Evolutionary conservation across 345 rosid genomes (phyloP).

Genomic region (Salix udensis): DNA sequence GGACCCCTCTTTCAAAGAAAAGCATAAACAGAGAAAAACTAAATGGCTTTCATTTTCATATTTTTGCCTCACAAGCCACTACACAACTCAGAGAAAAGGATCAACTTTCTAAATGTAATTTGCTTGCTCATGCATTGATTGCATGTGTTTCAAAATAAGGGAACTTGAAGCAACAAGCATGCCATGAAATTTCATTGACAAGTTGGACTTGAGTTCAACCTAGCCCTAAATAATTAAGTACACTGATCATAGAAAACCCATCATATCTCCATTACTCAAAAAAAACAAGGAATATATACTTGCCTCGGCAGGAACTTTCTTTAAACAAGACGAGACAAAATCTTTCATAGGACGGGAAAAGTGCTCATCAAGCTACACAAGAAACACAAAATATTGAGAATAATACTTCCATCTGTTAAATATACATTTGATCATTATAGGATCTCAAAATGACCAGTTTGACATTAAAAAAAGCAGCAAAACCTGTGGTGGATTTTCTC

Average conservation of each 20-base stretch:
- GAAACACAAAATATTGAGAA: conserved; percentile 16
- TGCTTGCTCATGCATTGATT: background rate
- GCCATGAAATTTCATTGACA: background rate
- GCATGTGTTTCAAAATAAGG: background rate
- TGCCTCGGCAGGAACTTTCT: conserved; percentile 92
- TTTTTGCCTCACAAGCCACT: background rate
- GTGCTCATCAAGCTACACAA: conserved; percentile 94
- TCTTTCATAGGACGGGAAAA: conserved; percentile 97
- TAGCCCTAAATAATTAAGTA: background rate
- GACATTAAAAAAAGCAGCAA: conserved; percentile 23
- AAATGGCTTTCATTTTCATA: background rate
- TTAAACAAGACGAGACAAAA: conserved; percentile 88
- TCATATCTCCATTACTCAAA: background rate
- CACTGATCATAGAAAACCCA: background rate
- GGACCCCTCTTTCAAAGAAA: background rate
- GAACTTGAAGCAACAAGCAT: background rate
- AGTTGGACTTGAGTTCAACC: background rate
- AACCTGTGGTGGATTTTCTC: conserved; percentile 99
- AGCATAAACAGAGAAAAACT: background rate
- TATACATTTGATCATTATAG: conserved; percentile 1
- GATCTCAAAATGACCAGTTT: conserved; percentile 12
- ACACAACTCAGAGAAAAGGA: background rate
- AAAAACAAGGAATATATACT: conserved; percentile 10
- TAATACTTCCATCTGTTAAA: background rate
- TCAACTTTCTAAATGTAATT: background rate